These are phyloP conservation scores for Inga leiocalycina DNA, from an alignment of 306 rosid genomes.

Conservation along the genomic window DNA sequence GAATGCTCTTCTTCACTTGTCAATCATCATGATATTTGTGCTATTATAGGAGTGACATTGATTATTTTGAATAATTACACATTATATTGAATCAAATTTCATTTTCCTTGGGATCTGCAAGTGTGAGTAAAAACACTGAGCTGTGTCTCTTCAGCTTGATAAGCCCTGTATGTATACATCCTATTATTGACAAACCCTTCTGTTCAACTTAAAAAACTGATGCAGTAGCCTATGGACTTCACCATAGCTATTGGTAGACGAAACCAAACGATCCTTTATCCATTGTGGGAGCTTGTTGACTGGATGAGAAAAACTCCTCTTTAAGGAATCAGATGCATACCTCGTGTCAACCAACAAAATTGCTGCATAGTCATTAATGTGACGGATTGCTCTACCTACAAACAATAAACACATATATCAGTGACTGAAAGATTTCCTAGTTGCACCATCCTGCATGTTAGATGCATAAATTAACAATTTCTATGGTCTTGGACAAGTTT, in stretches of 20 bases:
- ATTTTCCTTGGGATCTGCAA: constrained; percentile 4
- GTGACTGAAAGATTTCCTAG: constrained; percentile 5
- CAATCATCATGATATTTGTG: background rate
- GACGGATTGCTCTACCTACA: constrained; percentile 92
- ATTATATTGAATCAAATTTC: background rate
- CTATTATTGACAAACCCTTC: constrained; percentile 28
- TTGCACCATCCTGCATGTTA: constrained; percentile 11
- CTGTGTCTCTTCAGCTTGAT: background rate
- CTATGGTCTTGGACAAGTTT: background rate
- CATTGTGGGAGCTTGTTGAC: constrained; percentile 83
- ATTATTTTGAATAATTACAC: background rate
- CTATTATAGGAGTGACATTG: background rate
- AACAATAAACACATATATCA: constrained; percentile 23
- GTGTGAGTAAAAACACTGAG: constrained; percentile 9
- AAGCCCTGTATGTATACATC: background rate
- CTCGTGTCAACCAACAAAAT: constrained; percentile 74
- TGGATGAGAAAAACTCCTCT: constrained; percentile 59
- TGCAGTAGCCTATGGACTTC: constrained; percentile 74
- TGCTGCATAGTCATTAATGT: constrained; percentile 88
- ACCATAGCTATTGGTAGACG: constrained; percentile 70
- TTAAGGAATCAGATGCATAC: constrained; percentile 71
- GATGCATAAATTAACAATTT: background rate
- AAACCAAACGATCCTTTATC: constrained; percentile 75
- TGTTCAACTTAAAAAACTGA: constrained; percentile 80
- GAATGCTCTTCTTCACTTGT: background rate